A percentile compares a stretch with the other conserved stretches of the same genome.
Evolutionary conservation across 352 stramenopile species (phyloP).

Genomic region (Pythium rishiriense): DNA sequence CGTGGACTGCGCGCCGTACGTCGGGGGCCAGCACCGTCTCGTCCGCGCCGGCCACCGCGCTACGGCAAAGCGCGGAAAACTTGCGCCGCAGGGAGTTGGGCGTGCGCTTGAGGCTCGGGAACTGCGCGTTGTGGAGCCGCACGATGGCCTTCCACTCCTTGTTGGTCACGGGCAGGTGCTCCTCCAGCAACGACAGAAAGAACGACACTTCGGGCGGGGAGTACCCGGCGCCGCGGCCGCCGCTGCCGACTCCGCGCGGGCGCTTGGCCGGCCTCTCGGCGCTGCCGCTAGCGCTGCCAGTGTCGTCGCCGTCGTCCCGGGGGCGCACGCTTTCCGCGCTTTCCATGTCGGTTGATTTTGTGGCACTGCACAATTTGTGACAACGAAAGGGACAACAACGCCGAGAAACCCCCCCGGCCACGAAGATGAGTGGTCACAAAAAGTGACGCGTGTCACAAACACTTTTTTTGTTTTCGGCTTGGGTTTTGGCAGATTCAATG

Average conservation of each 20-base stretch:
- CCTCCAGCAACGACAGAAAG: constrained; percentile 24
- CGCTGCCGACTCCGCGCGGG: constrained; percentile 1
- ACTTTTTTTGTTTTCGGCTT: background rate
- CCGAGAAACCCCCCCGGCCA: background rate
- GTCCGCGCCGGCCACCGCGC: background rate
- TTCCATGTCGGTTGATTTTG: constrained; percentile 24
- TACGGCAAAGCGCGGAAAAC: constrained; percentile 20
- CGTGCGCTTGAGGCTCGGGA: constrained; percentile 23
- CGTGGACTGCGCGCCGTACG: constrained; percentile 6
- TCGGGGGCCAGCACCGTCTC: constrained; percentile 14
- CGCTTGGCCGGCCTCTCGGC: constrained; percentile 8
- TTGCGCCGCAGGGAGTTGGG: constrained; percentile 25
- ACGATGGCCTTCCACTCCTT: constrained; percentile 22
- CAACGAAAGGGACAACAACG: background rate
- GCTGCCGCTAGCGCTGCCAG: background rate
- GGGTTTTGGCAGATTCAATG: too few relatives aligned
- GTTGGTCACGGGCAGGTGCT: constrained; percentile 22
- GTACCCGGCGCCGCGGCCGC: constrained; percentile 23
- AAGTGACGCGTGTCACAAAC: constrained; percentile 18
- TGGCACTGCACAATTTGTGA: constrained; percentile 3
- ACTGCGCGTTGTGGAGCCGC: constrained; percentile 27
- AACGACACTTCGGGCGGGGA: constrained; percentile 22
- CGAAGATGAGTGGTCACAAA: constrained; percentile 15
- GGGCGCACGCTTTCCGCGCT: constrained; percentile 15
- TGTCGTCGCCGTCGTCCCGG: constrained; percentile 10